phyloP scores from a whole-genome alignment of 805 yeast species.

The Wickerhamiella brachini region DNA sequence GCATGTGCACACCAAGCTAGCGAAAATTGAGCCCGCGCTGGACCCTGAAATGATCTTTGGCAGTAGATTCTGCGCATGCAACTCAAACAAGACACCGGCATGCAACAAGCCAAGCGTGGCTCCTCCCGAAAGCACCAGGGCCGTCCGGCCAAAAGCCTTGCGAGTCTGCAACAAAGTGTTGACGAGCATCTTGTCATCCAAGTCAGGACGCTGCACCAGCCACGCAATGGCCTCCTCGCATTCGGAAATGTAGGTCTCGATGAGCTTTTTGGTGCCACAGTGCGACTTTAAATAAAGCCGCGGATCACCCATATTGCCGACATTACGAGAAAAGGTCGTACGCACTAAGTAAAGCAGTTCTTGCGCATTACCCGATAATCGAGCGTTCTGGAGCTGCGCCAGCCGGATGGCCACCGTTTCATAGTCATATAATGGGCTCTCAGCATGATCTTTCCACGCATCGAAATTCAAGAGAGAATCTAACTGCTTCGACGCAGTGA shows the following conservation, averaged over 20 bases:
- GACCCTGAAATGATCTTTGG: constrained; percentile 89
- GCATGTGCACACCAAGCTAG: constrained; percentile 73
- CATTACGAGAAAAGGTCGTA: constrained; percentile 71
- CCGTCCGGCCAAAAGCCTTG: constrained; percentile 87
- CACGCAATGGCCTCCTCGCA: constrained; percentile 41
- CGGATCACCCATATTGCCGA: constrained; percentile 78
- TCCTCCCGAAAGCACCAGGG: constrained; percentile 90
- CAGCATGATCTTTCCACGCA: constrained; percentile 52
- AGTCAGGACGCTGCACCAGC: constrained; percentile 15
- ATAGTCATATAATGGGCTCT: constrained; percentile 62
- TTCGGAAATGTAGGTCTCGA: constrained; percentile 73
- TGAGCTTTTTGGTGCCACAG: constrained; percentile 72
- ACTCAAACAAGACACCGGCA: constrained; percentile 76
- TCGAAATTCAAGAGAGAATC: constrained; percentile 54
- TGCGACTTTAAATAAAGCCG: constrained; percentile 63
- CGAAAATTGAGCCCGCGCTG: constrained; percentile 91
- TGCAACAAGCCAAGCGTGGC: constrained; percentile 88
- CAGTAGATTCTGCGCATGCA: constrained; percentile 56
- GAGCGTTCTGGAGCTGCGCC: constrained; percentile 42
- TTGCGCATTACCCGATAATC: constrained; percentile 43
- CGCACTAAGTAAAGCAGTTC: constrained; percentile 59
- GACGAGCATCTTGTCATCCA: constrained; percentile 48
- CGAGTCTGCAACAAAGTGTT: constrained; percentile 78
- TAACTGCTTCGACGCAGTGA: constrained; percentile 41
- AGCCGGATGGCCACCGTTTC: constrained; percentile 41